Conservation (phyloP, 257 asterid genomes). For the Plantago major region DNA sequence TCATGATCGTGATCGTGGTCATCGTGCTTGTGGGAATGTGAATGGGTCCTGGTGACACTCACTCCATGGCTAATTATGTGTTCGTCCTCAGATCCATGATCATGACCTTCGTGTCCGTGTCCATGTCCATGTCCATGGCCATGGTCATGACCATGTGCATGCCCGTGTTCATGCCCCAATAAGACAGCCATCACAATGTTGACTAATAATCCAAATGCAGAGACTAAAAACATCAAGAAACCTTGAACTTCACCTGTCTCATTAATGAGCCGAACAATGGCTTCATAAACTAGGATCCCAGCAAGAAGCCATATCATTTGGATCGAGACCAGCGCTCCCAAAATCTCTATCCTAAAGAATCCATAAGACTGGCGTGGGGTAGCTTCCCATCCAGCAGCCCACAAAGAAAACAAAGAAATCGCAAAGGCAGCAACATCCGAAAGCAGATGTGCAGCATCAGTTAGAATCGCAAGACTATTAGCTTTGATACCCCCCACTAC, state of each 20-base stretch:
- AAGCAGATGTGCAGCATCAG: conserved; percentile 86
- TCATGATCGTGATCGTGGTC: conserved; percentile 40
- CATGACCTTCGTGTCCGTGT: conserved; percentile 36
- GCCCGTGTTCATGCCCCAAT: conserved; percentile 82
- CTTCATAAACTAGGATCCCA: conserved; percentile 91
- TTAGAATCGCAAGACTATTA: conserved; percentile 79
- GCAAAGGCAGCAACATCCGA: conserved; percentile 96
- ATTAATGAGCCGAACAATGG: conserved; percentile 56
- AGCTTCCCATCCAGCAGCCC: conserved; percentile 99
- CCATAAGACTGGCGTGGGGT: conserved; percentile 94
- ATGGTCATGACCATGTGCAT: conserved; percentile 43
- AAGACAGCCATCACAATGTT: conserved; percentile 74
- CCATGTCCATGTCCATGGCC: conserved; percentile 39
- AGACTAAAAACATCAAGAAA: conserved; percentile 68
- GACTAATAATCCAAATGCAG: conserved; percentile 79
- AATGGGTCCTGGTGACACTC: conserved; percentile 38
- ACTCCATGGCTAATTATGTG: conserved; percentile 45
- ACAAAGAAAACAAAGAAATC: conserved; percentile 73
- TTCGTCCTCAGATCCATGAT: conserved; percentile 37
- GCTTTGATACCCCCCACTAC: conserved; percentile 84
- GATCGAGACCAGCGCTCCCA: conserved; percentile 84
- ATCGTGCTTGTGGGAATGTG: conserved; percentile 23
- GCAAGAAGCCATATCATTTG: conserved; percentile 95
- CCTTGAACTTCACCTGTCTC: conserved; percentile 80
- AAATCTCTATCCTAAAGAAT: conserved; percentile 75